Evolutionary conservation across 1,284 basidiomycete species (phyloP).

Genomic region (Ceratorhiza oryzae-sativae): DNA sequence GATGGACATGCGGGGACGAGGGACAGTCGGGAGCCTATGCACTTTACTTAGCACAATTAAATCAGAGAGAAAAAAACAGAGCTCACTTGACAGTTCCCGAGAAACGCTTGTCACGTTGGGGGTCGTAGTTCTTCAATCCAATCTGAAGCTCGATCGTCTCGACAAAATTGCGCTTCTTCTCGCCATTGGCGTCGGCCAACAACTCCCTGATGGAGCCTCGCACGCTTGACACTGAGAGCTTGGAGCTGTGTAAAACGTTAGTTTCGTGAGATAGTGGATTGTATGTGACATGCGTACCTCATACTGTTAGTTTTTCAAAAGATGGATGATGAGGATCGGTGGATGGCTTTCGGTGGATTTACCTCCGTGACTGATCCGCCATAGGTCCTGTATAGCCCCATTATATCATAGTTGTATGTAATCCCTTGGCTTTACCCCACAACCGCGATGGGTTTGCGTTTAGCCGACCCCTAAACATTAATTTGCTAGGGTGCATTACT

Average conservation of each 20-base stretch:
- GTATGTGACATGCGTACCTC: slow-evolving; percentile 21
- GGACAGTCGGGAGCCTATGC: slow-evolving; percentile 89
- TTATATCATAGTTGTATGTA: neutral
- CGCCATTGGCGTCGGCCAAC: slow-evolving; percentile 76
- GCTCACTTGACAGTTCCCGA: slow-evolving; percentile 93
- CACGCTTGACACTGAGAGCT: slow-evolving; percentile 99
- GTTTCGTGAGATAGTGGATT: neutral
- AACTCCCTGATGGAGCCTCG: slow-evolving; percentile 92
- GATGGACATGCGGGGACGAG: slow-evolving; percentile 98
- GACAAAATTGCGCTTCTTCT: slow-evolving; percentile 88
- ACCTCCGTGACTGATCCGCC: slow-evolving; percentile 13
- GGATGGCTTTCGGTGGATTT: slow-evolving; percentile 10
- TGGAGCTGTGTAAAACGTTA: slow-evolving; percentile 50
- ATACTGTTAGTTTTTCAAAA: slow-evolving; percentile 40
- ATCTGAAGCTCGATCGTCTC: slow-evolving; percentile 97
- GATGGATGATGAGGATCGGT: slow-evolving; percentile 18
- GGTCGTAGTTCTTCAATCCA: slow-evolving; percentile 98
- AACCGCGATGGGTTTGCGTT: too few species aligned
- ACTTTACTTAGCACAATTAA: neutral
- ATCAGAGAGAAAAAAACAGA: neutral
- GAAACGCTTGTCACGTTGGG: slow-evolving; percentile 95
- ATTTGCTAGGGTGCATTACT: too few species aligned
- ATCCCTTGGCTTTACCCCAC: too few species aligned
- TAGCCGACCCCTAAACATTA: too few species aligned
- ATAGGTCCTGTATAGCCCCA: slow-evolving; percentile 34